Base-by-base conservation (phyloP, 345 rosid genomes). In the Eucalyptus caleyi region DNA sequence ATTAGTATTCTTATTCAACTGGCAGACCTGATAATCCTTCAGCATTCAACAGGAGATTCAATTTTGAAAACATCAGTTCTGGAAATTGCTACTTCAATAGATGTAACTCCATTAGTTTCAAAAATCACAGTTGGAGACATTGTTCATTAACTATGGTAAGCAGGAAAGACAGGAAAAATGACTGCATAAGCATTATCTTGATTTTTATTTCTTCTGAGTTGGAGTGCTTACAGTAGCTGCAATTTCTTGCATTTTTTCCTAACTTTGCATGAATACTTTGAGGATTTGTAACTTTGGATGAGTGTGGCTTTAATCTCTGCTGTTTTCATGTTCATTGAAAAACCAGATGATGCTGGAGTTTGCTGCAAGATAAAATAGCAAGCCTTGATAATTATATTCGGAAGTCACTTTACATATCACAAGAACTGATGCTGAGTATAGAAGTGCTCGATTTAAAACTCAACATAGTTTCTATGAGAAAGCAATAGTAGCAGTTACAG, bases 181-280 rank as follows among this genome's bases (percentile, higher is more conserved):
- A 37, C 15, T 77, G 83, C 47, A 77, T 6, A 21, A 37, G 47
- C 45, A 77, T 72, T 24, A 37, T 65, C 37, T 65, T 8, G 19
- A 65, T 77, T 77, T 77, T 37, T 11, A 19, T 53, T 18, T 77
- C 83, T 37, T 11, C 27, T 19, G 45, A 77, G 83, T 37, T 37
- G 83, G 47, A 37, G 83, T 86, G 37, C 60, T 86, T 89, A 92
- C 92, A 16, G 26, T n/a, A 30, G 80, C 77, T 13, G 90, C 30
- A 7, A 89, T 56, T 89, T 87, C 87, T 86, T 86, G 92, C n/a
- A 91, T 91, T 67, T 34, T 82, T 81, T 88, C 86, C 87, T 90
- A 88, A 90, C 47, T 44, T 51, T 23, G 12, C n/a, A 45, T 86
- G 92, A 85, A 67, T 89, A 37, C 13, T 88, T 69, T 9, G 90